Evolutionary conservation across 306 rosid genomes (phyloP).

Genomic region (Cercis canadensis): DNA sequence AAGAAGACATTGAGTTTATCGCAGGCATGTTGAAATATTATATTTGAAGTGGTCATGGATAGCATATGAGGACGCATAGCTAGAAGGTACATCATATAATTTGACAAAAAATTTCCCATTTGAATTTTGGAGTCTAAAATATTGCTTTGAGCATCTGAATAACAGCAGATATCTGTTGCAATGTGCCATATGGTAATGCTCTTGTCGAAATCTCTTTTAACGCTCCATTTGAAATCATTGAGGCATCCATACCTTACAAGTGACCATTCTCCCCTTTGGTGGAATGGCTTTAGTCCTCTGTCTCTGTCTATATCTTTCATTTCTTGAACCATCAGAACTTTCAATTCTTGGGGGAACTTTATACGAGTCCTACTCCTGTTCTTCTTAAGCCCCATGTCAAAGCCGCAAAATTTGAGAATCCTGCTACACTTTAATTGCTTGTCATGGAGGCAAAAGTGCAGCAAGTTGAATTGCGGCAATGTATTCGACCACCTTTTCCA

Average conservation of each 20-base stretch:
- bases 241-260: slow-evolving; percentile 51
- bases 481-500: slow-evolving; percentile 77
- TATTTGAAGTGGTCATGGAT: slow-evolving; percentile 51
- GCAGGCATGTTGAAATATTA: slow-evolving; percentile 51
- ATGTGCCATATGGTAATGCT: slow-evolving; percentile 74
- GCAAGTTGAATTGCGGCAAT: slow-evolving; percentile 62
- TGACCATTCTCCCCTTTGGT: slow-evolving; percentile 62
- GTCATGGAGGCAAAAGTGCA: slow-evolving; percentile 56
- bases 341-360: slow-evolving; percentile 41
- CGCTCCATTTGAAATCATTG: slow-evolving; percentile 46
- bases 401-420: slow-evolving; percentile 41
- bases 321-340: slow-evolving; percentile 51
- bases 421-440: slow-evolving; percentile 42
- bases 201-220: slow-evolving; percentile 60
- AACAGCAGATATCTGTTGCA: slow-evolving; percentile 67
- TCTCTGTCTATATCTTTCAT: slow-evolving; percentile 52
- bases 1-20: slow-evolving; percentile 40
- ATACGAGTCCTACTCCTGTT: slow-evolving; percentile 30
- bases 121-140: slow-evolving; percentile 21
- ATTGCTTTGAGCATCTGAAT: slow-evolving; percentile 21
- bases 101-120: slow-evolving; percentile 50
- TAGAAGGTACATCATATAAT: slow-evolving; percentile 76
- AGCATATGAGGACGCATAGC: slow-evolving; percentile 63
- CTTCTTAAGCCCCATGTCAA: slow-evolving; percentile 48
- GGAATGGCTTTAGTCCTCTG: slow-evolving; percentile 50